Percentiles rank a stretch among this genome's conserved stretches.
Evolutionary conservation across 768 basidiomycete species (phyloP).

Genomic region (Lactarius indigo): DNA sequence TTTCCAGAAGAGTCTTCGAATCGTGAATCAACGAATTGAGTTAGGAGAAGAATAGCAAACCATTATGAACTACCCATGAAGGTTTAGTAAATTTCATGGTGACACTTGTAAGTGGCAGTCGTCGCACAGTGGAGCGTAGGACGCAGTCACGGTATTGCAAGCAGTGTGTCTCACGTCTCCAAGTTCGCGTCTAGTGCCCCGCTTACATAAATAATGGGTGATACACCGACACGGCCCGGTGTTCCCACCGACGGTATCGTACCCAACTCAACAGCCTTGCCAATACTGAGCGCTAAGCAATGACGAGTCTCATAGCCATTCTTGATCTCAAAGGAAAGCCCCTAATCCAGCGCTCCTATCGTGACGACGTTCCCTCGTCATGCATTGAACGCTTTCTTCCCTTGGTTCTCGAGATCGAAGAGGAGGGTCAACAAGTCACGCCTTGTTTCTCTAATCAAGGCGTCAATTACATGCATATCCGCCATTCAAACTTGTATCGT

Average conservation of each 20-base stretch:
- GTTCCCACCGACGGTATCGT: not conserved
- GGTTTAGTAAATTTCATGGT: constrained; percentile 86
- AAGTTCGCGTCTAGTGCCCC: too few species aligned
- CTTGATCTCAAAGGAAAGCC: constrained; percentile 99
- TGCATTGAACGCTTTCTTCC: constrained; percentile 94
- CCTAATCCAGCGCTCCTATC: constrained; percentile 92
- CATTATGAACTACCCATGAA: constrained; percentile 82
- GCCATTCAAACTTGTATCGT: constrained; percentile 97
- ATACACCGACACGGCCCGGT: not conserved
- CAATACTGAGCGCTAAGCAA: constrained; percentile 25
- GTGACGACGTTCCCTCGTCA: constrained; percentile 89
- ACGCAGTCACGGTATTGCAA: too few species aligned
- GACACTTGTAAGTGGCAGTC: not conserved
- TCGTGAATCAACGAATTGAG: not conserved
- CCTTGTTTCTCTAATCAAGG: constrained; percentile 96
- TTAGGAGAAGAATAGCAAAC: constrained; percentile 35
- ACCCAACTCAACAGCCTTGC: not conserved
- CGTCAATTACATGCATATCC: constrained; percentile 97
- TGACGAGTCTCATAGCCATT: constrained; percentile 81
- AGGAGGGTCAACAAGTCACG: constrained; percentile 93
- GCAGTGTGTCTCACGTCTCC: too few species aligned
- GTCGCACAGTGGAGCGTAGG: not conserved
- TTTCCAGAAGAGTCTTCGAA: constrained; percentile 48
- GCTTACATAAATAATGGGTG: too few species aligned
- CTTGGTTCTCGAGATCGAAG: constrained; percentile 90